These are phyloP conservation scores for Hyphopichia buzzinii DNA, from an alignment of 1,139 yeast genomes.

Conservation along the genomic window DNA sequence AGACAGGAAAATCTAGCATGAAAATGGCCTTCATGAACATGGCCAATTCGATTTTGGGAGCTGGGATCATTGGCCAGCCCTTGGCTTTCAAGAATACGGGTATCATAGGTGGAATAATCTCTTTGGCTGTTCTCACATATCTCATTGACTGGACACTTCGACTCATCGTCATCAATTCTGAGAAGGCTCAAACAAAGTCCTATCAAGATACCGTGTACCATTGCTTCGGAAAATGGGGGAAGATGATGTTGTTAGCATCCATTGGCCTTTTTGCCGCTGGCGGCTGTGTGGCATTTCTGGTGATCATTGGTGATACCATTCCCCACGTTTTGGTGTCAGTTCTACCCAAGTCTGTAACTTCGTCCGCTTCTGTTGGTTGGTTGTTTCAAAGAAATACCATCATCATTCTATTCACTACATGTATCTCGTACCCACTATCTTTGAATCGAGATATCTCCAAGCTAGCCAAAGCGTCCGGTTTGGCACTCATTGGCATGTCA, in stretches of 20 bases:
- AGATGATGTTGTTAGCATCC: slow-evolving; percentile 62
- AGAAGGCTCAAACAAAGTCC: slow-evolving; percentile 69
- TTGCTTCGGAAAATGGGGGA: slow-evolving; percentile 77
- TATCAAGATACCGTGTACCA: slow-evolving; percentile 84
- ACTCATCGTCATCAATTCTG: slow-evolving; percentile 80
- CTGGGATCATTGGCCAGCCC: slow-evolving; percentile 94
- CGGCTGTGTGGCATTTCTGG: slow-evolving; percentile 91
- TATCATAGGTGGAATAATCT: slow-evolving; percentile 65
- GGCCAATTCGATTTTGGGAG: slow-evolving; percentile 93
- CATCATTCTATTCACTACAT: slow-evolving; percentile 65
- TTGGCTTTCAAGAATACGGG: slow-evolving; percentile 85
- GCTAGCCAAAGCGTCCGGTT: slow-evolving; percentile 82
- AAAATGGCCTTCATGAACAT: slow-evolving; percentile 94
- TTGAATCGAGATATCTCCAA: slow-evolving; percentile 79
- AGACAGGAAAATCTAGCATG: slow-evolving; percentile 47
- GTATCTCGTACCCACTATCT: slow-evolving; percentile 81
- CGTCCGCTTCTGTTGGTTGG: slow-evolving; percentile 37
- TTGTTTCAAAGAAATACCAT: slow-evolving; percentile 65
- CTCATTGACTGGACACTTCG: slow-evolving; percentile 85
- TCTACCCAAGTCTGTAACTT: slow-evolving; percentile 50
- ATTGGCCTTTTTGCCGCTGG: slow-evolving; percentile 93
- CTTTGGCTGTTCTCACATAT: slow-evolving; percentile 58
- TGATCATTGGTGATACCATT: slow-evolving; percentile 90
- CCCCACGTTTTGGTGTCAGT: slow-evolving; percentile 82
- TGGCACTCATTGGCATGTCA: slow-evolving; percentile 83